Base-by-base conservation (phyloP, 2,329 filamentous ascomycete species). In the Epichloe amarillans region DNA sequence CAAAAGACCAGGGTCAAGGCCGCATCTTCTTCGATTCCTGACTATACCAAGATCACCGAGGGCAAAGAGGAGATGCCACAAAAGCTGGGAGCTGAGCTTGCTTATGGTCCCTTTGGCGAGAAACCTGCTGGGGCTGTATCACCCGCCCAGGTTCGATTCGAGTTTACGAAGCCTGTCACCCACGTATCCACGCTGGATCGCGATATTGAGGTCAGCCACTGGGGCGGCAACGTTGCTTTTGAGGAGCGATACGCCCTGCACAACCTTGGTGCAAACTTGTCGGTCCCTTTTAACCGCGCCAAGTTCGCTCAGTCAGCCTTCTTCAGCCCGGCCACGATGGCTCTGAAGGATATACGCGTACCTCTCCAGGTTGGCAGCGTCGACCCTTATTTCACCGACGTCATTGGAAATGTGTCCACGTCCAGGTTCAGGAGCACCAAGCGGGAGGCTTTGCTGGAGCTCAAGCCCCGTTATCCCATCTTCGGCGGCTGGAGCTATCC, bases 401-500 rank as follows among this genome's bases (percentile, higher is more conserved):
- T 88, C 60, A 95, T 98, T 62, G 93, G 93, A 58, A 98, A 98
- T 63, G 89, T 98, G 33, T 95, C 90, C 30, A 98, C 93, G 1
- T 95, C 89, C 51, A 80, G 79, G 55, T 98, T 95, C 77, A 79
- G 90, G 55, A 81, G 75, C 58, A 86, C 80, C 64, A 79, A 77
- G 64, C 82, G 85, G 21, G 86, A 91, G 67, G 84, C 87, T n/a
- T 72, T 84, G 41, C 77, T 98, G 30, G 90, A 96, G 68, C 76
- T 96, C 55, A 93, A 90, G 74, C 93, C 93, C 19, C 82, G 93
- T 49, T 98, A 95, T 68, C 93, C 93, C n/a, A 68, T 98, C 23
- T 98, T 96, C 61, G 93, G 93, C 53, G 89, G 88, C 54, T 98
- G 93, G 93, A 95, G 95, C 69, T 97, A 96, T 69, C 93, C 87